Base-by-base conservation (phyloP, 176 grass and related monocot genomes). In the Hsuehochloa calcarea region DNA sequence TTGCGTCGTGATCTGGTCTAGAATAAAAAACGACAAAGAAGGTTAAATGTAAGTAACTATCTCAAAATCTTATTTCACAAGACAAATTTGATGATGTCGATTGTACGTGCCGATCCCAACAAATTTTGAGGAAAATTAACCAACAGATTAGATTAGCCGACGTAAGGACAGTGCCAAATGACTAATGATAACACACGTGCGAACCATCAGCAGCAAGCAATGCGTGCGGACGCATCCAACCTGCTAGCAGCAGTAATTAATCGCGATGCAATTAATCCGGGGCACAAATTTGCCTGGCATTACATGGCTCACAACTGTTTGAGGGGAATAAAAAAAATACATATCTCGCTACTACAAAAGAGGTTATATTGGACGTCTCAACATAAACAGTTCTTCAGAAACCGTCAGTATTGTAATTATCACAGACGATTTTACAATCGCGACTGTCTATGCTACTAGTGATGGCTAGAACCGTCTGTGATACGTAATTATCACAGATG, bases 201-300 rank as follows among this genome's bases (percentile, higher is more conserved):
- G 47, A 58, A 52, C 41, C 45, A 44, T 63, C 70, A 70, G n/a
- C 50, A 14, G 14, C 47, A 50, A 49, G 70, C 82, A 12, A 89
- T 43, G 70, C 52, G 55, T 85, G 83, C 70, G 0, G 70, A 52
- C 67, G 71, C 77, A 76, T 81, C 77, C 77, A 62, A 31, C 63
- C 60, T 54, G 41, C 23, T 11, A 50, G 61, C 27, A 65, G 27
- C 62, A 3, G 25, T 27, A 29, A 15, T 63, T 27, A 63, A 63
- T 63, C 60, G 23, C 25, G 60, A 29, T 29, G 25, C n/a, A 22
- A n/a, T n/a, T n/a, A 59, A 55, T 22, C 20, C n/a, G 10, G n/a
- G 12, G n/a, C 10, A 60, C n/a, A 25, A 60, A 25, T 12, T 25
- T 25, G 9, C 56, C 56, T 3, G 56, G 3, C 56, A 3, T 5